Conservation (phyloP, 345 rosid genomes). For the Excoecaria cochinchinensis region DNA sequence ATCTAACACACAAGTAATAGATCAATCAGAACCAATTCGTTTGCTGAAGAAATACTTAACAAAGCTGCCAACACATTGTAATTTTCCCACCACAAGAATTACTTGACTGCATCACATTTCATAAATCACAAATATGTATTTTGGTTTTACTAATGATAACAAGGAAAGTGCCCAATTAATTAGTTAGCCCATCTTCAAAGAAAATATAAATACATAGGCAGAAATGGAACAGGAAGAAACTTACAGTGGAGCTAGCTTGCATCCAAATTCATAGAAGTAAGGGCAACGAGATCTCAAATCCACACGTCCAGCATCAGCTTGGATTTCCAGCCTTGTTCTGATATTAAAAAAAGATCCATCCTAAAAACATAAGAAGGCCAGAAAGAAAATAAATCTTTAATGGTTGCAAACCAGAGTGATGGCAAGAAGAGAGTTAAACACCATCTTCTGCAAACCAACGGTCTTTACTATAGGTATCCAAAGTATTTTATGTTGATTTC, state of each 20-base stretch:
- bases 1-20: background rate
- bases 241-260: constrained; percentile 84
- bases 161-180: background rate
- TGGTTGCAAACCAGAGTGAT: background rate
- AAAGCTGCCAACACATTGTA: background rate
- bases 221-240: constrained; percentile 23
- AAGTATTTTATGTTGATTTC: background rate
- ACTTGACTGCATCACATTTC: no score
- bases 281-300: constrained; percentile 75
- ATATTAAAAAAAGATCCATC: background rate
- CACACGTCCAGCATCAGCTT: constrained; percentile 84
- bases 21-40: background rate
- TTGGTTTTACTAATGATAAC: no score
- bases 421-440: background rate
- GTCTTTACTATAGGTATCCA: background rate
- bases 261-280: constrained; percentile 80
- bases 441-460: background rate
- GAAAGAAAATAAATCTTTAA: background rate
- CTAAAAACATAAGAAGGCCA: background rate
- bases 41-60: background rate
- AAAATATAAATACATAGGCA: background rate
- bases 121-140: no score
- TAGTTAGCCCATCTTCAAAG: background rate
- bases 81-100: background rate
- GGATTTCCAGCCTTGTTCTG: constrained; percentile 83